Base-by-base conservation (phyloP, 2,329 filamentous ascomycete species). In the Fusarium chlamydosporum region DNA sequence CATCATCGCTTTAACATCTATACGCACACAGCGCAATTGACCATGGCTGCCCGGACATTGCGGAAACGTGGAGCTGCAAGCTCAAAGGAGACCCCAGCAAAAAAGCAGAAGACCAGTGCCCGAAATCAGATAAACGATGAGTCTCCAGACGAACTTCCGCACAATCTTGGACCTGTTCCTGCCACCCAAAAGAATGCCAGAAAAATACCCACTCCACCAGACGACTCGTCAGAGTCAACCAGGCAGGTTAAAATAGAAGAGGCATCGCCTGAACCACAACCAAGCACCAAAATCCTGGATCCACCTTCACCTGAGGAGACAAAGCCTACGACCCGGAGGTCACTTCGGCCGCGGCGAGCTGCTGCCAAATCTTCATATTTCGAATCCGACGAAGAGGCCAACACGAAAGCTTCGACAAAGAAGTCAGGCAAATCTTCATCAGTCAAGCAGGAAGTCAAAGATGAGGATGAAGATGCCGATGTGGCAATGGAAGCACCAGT, bases 311-410 rank as follows among this genome's bases (percentile, higher is more conserved):
- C 40, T 18, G 18, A 54, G 23, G 60, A 37, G 26, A 29, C 31
- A 47, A 54, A 61, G 20, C 13, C 23, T 7, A 33, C 23, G 37
- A 42, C 46, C 33, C 56, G 60, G n/a, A 61, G 67, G 40, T 62
- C 59, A 34, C 51, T 71, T n/a, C 66, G 63, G 29, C 66, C 60
- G 9, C 55, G 67, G 40, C 61, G 45, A 53, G 46, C 56, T n/a
- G 41, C 45, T 29, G 50, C 55, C 10, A 66, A 62, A 56, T 63
- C 56, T 12, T 65, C 60, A 11, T 74, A 74, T 34, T 47, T 60
- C 23, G 72, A 74, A 58, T 72, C 72, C 4, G 70, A 74, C 2
- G 61, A 72, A 33, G 72, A 72, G 26, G 8, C 20, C 10, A 27
- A 38, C 9, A 37, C 20, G 23, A 62, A 45, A 18, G 23, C 43